These are phyloP conservation scores for Trypanosoma theileri DNA, from an alignment of 208 protist species.

Conservation along the genomic window DNA sequence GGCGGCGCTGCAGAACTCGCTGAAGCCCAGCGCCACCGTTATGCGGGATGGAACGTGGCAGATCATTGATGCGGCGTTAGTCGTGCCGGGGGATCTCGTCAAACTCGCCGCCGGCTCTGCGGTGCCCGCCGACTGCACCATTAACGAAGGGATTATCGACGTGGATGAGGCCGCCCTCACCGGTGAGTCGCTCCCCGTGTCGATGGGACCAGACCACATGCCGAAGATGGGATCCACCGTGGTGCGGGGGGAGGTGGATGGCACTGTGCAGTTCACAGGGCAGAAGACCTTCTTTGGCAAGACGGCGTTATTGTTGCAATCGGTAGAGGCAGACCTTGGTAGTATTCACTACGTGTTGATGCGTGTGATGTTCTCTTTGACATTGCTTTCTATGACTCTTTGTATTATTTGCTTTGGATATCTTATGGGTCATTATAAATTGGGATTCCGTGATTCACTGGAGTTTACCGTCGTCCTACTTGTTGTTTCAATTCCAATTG, in stretches of 20 bases:
- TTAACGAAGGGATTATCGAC: slow-evolving; percentile 86
- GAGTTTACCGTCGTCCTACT: slow-evolving; percentile 87
- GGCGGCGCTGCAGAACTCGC: slow-evolving; percentile 85
- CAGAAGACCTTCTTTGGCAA: slow-evolving; percentile 93
- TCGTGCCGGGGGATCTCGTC: slow-evolving; percentile 95
- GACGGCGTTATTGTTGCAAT: slow-evolving; percentile 87
- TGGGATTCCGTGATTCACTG: slow-evolving; percentile 58
- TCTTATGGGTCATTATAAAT: slow-evolving; percentile 68
- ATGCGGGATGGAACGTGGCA: slow-evolving; percentile 85
- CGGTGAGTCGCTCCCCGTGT: slow-evolving; percentile 95
- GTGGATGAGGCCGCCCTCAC: slow-evolving; percentile 95
- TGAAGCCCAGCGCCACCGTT: slow-evolving; percentile 80
- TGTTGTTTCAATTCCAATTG: slow-evolving; percentile 93
- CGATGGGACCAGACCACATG: slow-evolving; percentile 80
- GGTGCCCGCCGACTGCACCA: slow-evolving; percentile 92
- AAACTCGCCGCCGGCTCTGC: slow-evolving; percentile 89
- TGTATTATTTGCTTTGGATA: slow-evolving; percentile 82
- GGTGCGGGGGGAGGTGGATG: slow-evolving; percentile 76
- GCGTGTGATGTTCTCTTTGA: slow-evolving; percentile 68
- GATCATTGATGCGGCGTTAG: slow-evolving; percentile 67
- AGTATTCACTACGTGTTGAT: slow-evolving; percentile 60
- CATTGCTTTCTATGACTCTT: slow-evolving; percentile 56
- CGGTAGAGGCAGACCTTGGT: slow-evolving; percentile 76
- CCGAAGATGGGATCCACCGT: slow-evolving; percentile 92
- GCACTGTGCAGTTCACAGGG: slow-evolving; percentile 87